A percentile compares a stretch with the other conserved stretches of the same genome.
Evolutionary conservation across 768 basidiomycete species (phyloP).

Genomic region (Mycena chlorophos): DNA sequence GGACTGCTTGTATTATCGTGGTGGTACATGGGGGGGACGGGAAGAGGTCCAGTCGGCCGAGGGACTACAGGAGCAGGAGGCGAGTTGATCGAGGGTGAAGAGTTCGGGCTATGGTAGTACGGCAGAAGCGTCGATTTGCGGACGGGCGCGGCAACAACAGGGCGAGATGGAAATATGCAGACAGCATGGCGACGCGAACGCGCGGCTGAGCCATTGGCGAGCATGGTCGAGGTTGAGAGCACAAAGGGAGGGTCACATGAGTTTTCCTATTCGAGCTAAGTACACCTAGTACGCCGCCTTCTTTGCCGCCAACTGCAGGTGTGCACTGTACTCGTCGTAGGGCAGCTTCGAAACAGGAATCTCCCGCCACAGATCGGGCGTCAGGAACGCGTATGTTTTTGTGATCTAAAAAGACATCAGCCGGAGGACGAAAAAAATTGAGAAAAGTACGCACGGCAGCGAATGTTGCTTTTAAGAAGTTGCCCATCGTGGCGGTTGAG

Average conservation of each 20-base stretch:
- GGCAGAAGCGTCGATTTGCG: conserved; percentile 16
- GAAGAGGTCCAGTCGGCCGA: background rate
- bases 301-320: conserved; percentile 79
- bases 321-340: conserved; percentile 93
- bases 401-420: conserved; percentile 63
- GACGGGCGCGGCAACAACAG: conserved; percentile 15
- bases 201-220: conserved; percentile 11
- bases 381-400: conserved; percentile 97
- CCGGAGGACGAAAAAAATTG: background rate
- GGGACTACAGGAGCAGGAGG: conserved; percentile 10
- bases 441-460: conserved; percentile 63
- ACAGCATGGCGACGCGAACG: conserved; percentile 18
- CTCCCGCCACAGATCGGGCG: conserved; percentile 96
- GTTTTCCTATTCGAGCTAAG: background rate
- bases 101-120: conserved; percentile 10
- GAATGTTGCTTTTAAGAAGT: conserved; percentile 98
- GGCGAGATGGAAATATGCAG: conserved; percentile 11
- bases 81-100: conserved; percentile 11
- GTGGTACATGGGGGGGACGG: conserved; percentile 12
- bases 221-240: too few relatives aligned
- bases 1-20: conserved; percentile 23
- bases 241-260: too few relatives aligned
- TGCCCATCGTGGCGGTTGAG: conserved; percentile 97
- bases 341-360: conserved; percentile 87
- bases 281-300: conserved; percentile 68